These are phyloP conservation scores for Sporothrix dimorphospora DNA, from an alignment of 2,329 filamentous ascomycete genomes.

Conservation along the genomic window DNA sequence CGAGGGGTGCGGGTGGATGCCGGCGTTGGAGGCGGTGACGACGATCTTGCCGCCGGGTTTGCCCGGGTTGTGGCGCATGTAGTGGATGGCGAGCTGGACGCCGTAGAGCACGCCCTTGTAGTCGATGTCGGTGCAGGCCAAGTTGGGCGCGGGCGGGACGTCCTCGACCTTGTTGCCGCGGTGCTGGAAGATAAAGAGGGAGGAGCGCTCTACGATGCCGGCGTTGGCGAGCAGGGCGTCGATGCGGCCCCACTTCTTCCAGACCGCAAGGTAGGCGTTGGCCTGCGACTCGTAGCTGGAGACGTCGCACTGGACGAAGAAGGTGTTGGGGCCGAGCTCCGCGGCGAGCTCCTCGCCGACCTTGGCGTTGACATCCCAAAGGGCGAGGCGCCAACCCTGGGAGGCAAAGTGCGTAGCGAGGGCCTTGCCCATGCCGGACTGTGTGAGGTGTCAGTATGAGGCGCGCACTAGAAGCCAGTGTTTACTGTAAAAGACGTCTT, in stretches of 20 bases:
- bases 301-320: slow-evolving; percentile 52
- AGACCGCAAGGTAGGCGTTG: slow-evolving; percentile 47
- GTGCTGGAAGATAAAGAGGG: slow-evolving; percentile 46
- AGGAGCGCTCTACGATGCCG: slow-evolving; percentile 52
- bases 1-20: slow-evolving; percentile 47
- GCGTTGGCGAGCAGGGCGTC: slow-evolving; percentile 56
- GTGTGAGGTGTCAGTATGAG: not conserved
- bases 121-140: slow-evolving; percentile 52
- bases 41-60: slow-evolving; percentile 28
- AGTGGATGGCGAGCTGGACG: slow-evolving; percentile 53
- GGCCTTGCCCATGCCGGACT: slow-evolving; percentile 30
- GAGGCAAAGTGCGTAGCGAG: slow-evolving; percentile 41
- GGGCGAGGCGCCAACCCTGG: slow-evolving; percentile 26
- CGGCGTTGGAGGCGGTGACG: slow-evolving; percentile 40
- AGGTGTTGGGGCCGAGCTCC: slow-evolving; percentile 35
- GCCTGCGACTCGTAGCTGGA: slow-evolving; percentile 51
- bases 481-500: not conserved
- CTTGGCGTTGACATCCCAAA: slow-evolving; percentile 27
- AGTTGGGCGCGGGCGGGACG: slow-evolving; percentile 45
- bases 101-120: slow-evolving; percentile 57
- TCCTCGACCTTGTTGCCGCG: slow-evolving; percentile 23
- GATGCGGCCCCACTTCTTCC: slow-evolving; percentile 49
- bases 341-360: slow-evolving; percentile 26
- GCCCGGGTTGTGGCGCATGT: slow-evolving; percentile 54
- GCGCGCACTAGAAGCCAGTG: not conserved